These are phyloP conservation scores for Aspergillus versicolor DNA, from an alignment of 2,329 filamentous ascomycete genomes.

Conservation along the genomic window DNA sequence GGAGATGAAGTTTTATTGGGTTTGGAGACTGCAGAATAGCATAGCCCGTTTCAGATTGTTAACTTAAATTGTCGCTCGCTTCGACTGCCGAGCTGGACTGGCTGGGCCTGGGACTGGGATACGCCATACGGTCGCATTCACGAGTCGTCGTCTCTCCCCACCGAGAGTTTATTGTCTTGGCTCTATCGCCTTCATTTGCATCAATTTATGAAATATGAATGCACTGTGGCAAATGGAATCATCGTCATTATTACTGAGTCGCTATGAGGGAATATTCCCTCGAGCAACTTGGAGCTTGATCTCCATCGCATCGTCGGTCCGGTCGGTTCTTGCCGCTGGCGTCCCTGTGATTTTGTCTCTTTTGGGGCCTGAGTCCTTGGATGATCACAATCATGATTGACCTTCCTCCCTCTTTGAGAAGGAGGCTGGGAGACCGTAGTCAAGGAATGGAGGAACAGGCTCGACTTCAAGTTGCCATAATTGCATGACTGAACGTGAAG, in stretches of 20 bases:
- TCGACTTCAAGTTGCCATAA: too few species aligned
- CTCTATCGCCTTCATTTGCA: not conserved
- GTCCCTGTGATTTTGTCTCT: not conserved
- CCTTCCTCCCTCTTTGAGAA: too few species aligned
- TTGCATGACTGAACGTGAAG: not conserved
- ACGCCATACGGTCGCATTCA: not conserved
- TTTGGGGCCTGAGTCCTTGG: not conserved
- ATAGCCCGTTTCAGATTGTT: slow-evolving; percentile 17
- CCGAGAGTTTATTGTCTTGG: not conserved
- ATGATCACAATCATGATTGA: not conserved
- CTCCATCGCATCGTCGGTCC: not conserved
- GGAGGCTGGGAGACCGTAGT: too few species aligned
- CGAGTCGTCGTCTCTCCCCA: not conserved
- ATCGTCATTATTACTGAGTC: too few species aligned
- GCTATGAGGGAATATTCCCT: not conserved
- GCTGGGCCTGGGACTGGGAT: not conserved
- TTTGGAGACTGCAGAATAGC: not conserved
- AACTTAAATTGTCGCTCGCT: slow-evolving; percentile 22
- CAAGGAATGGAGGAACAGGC: too few species aligned
- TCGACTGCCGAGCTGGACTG: not conserved
- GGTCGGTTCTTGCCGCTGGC: not conserved
- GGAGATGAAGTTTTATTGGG: not conserved
- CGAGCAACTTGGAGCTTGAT: not conserved
- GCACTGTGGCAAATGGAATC: too few species aligned
- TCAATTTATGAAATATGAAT: not conserved